Evolutionary conservation across 1,284 basidiomycete genomes (phyloP), one percentile per base, ranked within the genome.

Genomic region (Caloboletus firmus): DNA sequence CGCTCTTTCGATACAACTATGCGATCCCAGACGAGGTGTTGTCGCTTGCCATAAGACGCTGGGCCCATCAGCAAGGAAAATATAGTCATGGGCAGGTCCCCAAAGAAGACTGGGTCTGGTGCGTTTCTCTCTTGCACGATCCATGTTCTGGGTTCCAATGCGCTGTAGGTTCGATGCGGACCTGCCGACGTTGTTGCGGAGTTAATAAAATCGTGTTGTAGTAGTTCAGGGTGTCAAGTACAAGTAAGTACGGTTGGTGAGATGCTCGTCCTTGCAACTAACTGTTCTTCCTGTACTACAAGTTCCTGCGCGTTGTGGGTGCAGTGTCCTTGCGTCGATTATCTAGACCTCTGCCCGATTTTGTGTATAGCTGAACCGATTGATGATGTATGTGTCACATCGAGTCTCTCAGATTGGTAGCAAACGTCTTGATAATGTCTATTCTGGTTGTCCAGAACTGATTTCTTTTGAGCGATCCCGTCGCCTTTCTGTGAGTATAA

Each of bases 1-100:
- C 65, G 0, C 9, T 65, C 13, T 66, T 68, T 53, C 60, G 65
- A 8, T 69, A 69, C 37, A 63, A 62, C 22, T 62, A 68, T 44
- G 39, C 35, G n/a, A 36, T 65, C 2, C 55, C 65, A 6, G 42
- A 57, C 22, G 46, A 59, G 26, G 1, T 6, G 2, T 20, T 55
- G 51, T 35, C 3, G 17, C 0, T 26, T 6, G 0, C 9, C 1
- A 32, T 65, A 2, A 32, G 64, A 1, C 0, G 0, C 0, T 70
- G 67, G 64, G 51, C 40, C 1, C 6, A 11, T n/a, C 11, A 13
- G 5, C 64, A 69, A n/a, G 64, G 49, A 9, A 47, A 11, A 2
- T 26, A 12, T 12, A 35, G 45, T 31, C 61, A 62, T 9, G 0
- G 0, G 2, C 7, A 12, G 0, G 5, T 68, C 12, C 5, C 39